Base-by-base conservation (phyloP, 805 yeast species). In the Schwanniomyces pseudopolymorphus region DNA sequence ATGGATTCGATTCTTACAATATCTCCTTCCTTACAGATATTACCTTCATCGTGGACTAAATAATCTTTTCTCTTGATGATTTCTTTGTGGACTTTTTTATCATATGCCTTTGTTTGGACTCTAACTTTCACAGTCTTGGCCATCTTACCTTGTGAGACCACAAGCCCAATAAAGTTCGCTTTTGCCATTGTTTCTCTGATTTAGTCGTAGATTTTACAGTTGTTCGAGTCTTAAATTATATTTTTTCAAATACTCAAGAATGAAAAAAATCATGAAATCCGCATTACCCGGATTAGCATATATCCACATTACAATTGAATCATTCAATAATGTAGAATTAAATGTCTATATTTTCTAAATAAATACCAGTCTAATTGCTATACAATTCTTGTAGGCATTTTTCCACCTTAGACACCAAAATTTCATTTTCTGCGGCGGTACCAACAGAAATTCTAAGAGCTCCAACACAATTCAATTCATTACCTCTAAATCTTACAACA, bases 141-240 rank as follows among this genome's bases (percentile, higher is more conserved):
- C 97, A 91, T 94, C 66, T 89, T 89, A 37, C 98, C 98, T 62
- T 91, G 97, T 42, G 97, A 89, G 26, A 90, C 84, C 56, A 92
- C 98, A 67, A 89, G 83, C 39, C 99, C 99, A 40, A 89, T 72
- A 61, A 91, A 89, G 62, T 89, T 88, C 59, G 89, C 96, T 69
- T 90, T 83, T 43, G 95, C 92, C 96, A 89, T 89, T 17, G n/a
- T 26, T 10, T 31, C 8, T 31, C 4, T 17, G 14, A 31, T 14
- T 31, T 31, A 31, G 6, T 7, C 16, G 10, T 31, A 14, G 11
- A 4, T 8, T 31, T 31, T 14, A 7, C 3, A 7, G 17, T 8
- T 14, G 13, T 14, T 17, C 4, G 20, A n/a, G 17, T 8, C 20
- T 14, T 6, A 13, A 3, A 16, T 31, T 14, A 31, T 31, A 31